A percentile compares a stretch with the other conserved stretches of the same genome.
Evolutionary conservation across 108 stramenopile species (phyloP).

Genomic region (Nannochloropsis granulata): DNA sequence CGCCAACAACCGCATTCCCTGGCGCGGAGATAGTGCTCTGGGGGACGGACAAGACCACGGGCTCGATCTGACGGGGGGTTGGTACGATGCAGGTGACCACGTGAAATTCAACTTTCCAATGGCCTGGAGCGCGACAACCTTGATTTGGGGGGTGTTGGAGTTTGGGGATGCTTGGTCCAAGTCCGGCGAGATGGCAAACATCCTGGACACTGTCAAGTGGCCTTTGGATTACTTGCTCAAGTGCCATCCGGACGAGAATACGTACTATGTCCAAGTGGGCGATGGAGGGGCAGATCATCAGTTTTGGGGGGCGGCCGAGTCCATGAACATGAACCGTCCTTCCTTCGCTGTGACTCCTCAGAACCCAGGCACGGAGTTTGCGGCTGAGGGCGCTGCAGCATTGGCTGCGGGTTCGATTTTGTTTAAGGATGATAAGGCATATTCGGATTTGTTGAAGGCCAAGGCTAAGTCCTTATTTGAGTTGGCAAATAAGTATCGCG

Average conservation of each 20-base stretch:
- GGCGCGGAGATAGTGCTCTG: not conserved
- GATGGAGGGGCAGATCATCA: not conserved
- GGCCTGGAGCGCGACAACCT: not conserved
- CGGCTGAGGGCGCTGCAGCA: not conserved
- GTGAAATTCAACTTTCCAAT: not conserved
- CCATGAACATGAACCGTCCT: not conserved
- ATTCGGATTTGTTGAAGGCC: not conserved
- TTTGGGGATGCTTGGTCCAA: not conserved
- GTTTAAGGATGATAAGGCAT: not conserved
- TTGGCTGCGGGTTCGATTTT: not conserved
- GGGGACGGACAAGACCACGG: not conserved
- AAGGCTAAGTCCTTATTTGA: not conserved
- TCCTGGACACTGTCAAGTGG: not conserved
- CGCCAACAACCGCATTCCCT: not conserved
- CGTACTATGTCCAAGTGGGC: not conserved
- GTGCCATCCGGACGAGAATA: not conserved
- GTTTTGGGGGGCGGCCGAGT: not conserved
- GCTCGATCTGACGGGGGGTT: not conserved
- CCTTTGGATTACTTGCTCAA: not conserved
- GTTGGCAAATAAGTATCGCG: not conserved
- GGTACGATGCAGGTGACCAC: not conserved
- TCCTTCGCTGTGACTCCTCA: not conserved
- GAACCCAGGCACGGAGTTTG: not conserved
- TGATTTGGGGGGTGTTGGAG: not conserved
- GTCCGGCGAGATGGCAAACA: not conserved